A percentile compares a stretch with the other conserved stretches of the same genome.
phyloP scores from a whole-genome alignment of 495 filamentous ascomycete genomes.

The Neurospora sp. region DNA sequence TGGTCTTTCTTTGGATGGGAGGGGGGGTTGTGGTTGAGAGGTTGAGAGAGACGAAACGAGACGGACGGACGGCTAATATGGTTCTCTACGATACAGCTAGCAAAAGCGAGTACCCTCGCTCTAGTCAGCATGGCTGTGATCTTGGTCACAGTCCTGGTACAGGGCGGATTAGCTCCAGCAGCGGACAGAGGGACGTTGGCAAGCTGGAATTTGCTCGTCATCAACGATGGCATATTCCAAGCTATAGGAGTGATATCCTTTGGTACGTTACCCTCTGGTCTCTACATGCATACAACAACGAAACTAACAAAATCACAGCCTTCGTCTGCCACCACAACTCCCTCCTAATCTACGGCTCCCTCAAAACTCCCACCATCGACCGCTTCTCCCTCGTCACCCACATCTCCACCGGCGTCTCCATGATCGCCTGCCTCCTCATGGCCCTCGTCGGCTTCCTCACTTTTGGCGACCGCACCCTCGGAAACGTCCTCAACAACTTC shows the following conservation, averaged over 20 bases:
- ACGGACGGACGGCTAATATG: background rate
- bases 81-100: constrained; percentile 46
- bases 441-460: constrained; percentile 82
- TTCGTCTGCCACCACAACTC: constrained; percentile 96
- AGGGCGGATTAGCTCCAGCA: constrained; percentile 60
- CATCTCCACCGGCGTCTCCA: constrained; percentile 78
- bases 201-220: constrained; percentile 47
- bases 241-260: constrained; percentile 97
- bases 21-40: background rate
- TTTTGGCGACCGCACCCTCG: constrained; percentile 83
- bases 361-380: constrained; percentile 88
- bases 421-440: constrained; percentile 81
- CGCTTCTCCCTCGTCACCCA: constrained; percentile 88
- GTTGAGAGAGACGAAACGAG: background rate
- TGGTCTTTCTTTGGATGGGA: background rate
- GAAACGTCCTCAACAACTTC: constrained; percentile 98
- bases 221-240: constrained; percentile 84
- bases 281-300: background rate
- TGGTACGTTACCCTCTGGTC: constrained; percentile 40
- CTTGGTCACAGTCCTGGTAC: constrained; percentile 77
- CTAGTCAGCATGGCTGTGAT: constrained; percentile 88
- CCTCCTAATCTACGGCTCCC: constrained; percentile 91
- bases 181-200: constrained; percentile 61
- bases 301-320: constrained; percentile 40
- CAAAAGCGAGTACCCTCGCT: constrained; percentile 87